Evolutionary conservation across 2,329 filamentous ascomycete genomes (phyloP), one percentile per base, ranked within the genome.

Genomic region (Xylaria digitata): DNA sequence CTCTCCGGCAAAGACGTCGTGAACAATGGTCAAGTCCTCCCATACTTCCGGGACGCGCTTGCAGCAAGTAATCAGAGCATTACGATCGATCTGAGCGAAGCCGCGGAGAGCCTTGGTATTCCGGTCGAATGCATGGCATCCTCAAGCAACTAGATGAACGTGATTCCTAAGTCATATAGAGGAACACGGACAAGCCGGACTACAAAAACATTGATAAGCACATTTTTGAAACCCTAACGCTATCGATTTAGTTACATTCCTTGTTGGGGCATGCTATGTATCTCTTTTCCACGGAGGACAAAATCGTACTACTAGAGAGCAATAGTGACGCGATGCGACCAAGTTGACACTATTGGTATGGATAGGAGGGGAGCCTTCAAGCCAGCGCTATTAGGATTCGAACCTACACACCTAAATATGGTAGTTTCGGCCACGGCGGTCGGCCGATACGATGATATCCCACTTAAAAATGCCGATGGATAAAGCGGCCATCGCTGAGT

Each of bases 41-140:
- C 78, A 43, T 90, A 90, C 78, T 89, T 86, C 67, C 80, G 83
- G 65, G 79, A 84, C 19, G 86, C 87, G 23, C 82, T 91, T 30
- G 80, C 79, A 66, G 79, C 81, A 50, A 82, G 80, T 66, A 85
- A 85, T 67, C 81, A 86, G 75, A 83, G 82, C 48, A 76, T 89
- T 55, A 74, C 82, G 30, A 82, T 91, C 68, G 79, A 88, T 70
- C 49, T 69, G 7, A 50, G 61, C 23, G 43, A 65, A 3, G 67
- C 67, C 9, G 43, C 70, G 5, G 45, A 43, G 57, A 57, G 32
- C 26, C 17, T 56, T 13, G 67, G 67, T 2, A 56, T 69, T 21
- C 30, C 57, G 5, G 23, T 23, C 13, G n/a, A 32, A 17, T 69
- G 67, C 52, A 19, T 56, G 1, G 45, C 4, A 42, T 6, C 26